phyloP scores from a whole-genome alignment of 768 basidiomycete genomes.

The Suillus clintonianus region DNA sequence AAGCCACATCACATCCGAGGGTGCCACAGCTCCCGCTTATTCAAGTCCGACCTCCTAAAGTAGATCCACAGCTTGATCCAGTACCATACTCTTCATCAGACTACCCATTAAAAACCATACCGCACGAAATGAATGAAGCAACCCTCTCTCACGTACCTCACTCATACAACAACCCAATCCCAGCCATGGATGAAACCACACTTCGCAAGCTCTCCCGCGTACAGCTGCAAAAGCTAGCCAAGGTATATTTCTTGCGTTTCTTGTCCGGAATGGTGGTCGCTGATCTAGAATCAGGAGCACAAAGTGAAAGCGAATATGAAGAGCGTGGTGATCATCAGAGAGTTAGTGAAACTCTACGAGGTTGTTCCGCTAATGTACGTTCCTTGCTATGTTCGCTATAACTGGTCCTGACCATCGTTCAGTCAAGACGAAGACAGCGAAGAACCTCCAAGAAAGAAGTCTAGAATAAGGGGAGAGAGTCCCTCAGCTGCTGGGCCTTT shows the following conservation, averaged over 20 bases:
- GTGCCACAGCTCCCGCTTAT: no score
- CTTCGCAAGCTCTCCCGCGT: constrained; percentile 26
- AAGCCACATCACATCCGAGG: no score
- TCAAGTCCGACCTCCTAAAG: not conserved
- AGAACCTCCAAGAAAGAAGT: constrained; percentile 17
- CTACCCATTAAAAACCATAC: not conserved
- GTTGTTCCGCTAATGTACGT: not conserved
- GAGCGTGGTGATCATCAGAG: constrained; percentile 25
- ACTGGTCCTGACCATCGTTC: constrained; percentile 11
- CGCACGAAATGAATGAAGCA: not conserved
- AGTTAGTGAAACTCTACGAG: constrained; percentile 10
- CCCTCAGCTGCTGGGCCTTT: not conserved
- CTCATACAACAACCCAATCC: not conserved
- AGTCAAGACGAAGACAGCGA: constrained; percentile 11
- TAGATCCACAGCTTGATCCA: not conserved
- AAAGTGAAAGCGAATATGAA: constrained; percentile 26
- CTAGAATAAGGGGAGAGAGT: not conserved
- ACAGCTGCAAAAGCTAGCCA: constrained; percentile 28
- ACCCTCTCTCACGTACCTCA: not conserved
- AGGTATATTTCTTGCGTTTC: constrained; percentile 14
- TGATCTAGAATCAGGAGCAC: constrained; percentile 12
- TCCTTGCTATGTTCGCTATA: constrained; percentile 9
- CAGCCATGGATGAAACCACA: constrained; percentile 10
- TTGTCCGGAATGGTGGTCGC: not conserved
- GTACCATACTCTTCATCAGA: not conserved